Evolutionary conservation across 1,284 basidiomycete species (phyloP).

Genomic region (Malassezia nana): DNA sequence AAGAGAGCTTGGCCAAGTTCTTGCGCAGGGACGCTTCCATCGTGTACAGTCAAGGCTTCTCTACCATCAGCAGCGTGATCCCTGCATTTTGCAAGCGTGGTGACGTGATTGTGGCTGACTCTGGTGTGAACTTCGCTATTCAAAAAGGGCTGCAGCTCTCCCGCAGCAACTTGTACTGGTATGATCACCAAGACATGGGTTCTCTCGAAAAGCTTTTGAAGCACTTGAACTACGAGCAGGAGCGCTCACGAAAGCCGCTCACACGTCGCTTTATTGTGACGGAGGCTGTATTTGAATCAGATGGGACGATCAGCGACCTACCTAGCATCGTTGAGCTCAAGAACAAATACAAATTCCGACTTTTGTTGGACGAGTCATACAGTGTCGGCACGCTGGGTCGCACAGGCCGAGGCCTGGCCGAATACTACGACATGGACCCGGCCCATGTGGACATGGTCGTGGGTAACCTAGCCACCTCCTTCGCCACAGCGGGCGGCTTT

Average conservation of each 20-base stretch:
- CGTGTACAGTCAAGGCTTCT: constrained; percentile 88
- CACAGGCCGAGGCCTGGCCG: constrained; percentile 86
- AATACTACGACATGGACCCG: constrained; percentile 63
- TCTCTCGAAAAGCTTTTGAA: constrained; percentile 80
- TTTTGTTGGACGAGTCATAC: constrained; percentile 86
- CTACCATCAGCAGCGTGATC: constrained; percentile 84
- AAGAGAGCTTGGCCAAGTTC: constrained; percentile 79
- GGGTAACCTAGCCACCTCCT: constrained; percentile 75
- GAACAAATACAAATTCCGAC: constrained; percentile 84
- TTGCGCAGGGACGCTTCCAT: constrained; percentile 78
- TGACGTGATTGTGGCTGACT: constrained; percentile 95
- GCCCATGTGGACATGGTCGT: constrained; percentile 54
- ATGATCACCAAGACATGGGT: constrained; percentile 85
- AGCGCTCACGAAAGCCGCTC: constrained; percentile 58
- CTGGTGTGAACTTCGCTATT: constrained; percentile 83
- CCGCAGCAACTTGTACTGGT: constrained; percentile 82
- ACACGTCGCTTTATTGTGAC: constrained; percentile 92
- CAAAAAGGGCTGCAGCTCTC: constrained; percentile 97
- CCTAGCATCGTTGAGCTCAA: constrained; percentile 89
- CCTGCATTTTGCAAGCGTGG: constrained; percentile 96
- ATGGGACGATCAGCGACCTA: constrained; percentile 80
- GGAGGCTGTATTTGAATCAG: constrained; percentile 91
- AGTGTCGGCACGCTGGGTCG: constrained; percentile 86
- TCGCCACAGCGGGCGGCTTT: constrained; percentile 82
- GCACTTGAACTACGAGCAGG: constrained; percentile 71